Evolutionary conservation across 2,329 filamentous ascomycete species (phyloP).

Genomic region (Rhynchosporium secalis): DNA sequence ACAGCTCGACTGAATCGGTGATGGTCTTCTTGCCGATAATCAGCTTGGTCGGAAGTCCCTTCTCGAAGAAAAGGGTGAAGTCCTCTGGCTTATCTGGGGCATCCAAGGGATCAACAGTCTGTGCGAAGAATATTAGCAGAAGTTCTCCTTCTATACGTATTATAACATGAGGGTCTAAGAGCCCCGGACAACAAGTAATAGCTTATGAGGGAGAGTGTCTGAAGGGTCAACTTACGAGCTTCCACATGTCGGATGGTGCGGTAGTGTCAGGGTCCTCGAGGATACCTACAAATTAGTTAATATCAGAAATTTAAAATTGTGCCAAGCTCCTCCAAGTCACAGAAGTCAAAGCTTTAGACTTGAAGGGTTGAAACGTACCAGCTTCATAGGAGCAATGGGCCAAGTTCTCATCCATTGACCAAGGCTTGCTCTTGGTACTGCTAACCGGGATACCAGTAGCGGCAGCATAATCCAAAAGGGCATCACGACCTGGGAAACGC

Average conservation of each 20-base stretch:
- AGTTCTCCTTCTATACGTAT: background rate
- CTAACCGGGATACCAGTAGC: constrained; percentile 69
- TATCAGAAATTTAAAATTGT: background rate
- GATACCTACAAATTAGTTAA: constrained; percentile 50
- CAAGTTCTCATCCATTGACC: constrained; percentile 68
- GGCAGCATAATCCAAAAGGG: constrained; percentile 71
- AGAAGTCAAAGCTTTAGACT: background rate
- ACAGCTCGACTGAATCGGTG: constrained; percentile 71
- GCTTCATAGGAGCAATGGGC: constrained; percentile 76
- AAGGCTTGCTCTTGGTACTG: constrained; percentile 71
- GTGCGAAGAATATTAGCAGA: background rate
- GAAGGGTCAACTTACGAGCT: constrained; percentile 43
- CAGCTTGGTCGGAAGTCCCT: constrained; percentile 72
- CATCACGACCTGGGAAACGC: constrained; percentile 69
- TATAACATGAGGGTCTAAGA: too few species aligned
- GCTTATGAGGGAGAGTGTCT: background rate
- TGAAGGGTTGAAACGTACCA: constrained; percentile 10
- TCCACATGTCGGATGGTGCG: constrained; percentile 80
- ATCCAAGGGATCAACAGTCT: constrained; percentile 63
- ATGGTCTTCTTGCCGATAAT: constrained; percentile 56
- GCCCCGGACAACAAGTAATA: background rate
- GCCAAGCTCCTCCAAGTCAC: background rate
- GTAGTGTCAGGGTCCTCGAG: constrained; percentile 65
- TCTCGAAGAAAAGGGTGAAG: constrained; percentile 70
- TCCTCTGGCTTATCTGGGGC: constrained; percentile 71